Evolutionary conservation across 768 basidiomycete genomes (phyloP), one percentile per base, ranked within the genome.

Genomic region (Dacryopinax primogenitus): DNA sequence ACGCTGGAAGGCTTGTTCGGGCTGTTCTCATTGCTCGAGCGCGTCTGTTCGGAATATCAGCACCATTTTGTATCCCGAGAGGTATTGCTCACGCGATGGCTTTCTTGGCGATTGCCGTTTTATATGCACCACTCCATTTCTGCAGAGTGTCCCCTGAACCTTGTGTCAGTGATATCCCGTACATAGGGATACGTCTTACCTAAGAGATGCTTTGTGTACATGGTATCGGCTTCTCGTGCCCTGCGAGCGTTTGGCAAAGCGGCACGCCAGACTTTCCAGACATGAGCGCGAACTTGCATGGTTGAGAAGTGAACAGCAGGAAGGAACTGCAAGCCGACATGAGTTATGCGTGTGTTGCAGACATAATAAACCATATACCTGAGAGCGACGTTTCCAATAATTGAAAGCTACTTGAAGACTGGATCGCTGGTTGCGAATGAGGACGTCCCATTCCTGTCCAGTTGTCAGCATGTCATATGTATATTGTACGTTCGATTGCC

Each of bases 241-340:
- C 83, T 83, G 36, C 86, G 72, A 23, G 84, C 88, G 66, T 80
- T 80, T 16, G 90, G 88, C 80, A 92, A 84, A 26, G 81, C 81
- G 62, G 78, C 79, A 61, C 81, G 78, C 90, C 90, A 91, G 33
- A 74, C 76, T 33, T 77, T 74, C 83, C 88, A 89, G 66, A 79
- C 81, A 68, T 80, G 84, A 6, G 74, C 73, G 74, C 87, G 90
- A 35, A 80, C 72, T 67, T 82, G 79, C 21, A 76, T 80, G 0
- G 86, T 83, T 73, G 86, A 80, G 73, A 92, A 89, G 32, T 83
- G 83, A 66, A 93, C 83, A 9, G 90, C 91, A 26, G 90, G 89
- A 11, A 90, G 76, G 16, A 86, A 84, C 88, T 92, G 65, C n/a
- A 26, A 47, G 23, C 7, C 18, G 36, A 18, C 18, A 18, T 9